phyloP scores from a whole-genome alignment of 2,329 filamentous ascomycete genomes.

The Grosmannia huntii region DNA sequence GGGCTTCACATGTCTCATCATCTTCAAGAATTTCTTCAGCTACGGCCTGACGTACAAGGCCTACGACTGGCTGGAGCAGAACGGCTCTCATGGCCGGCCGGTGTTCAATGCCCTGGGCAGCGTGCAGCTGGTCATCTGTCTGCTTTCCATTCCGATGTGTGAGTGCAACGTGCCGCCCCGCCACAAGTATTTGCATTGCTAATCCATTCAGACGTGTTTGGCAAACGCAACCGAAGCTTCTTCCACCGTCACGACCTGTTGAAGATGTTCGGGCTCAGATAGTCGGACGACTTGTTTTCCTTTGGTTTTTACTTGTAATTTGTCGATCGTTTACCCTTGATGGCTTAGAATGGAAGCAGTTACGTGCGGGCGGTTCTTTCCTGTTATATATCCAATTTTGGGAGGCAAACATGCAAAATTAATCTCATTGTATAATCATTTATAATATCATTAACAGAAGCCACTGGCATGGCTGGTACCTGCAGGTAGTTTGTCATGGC shows the following conservation, averaged over 20 bases:
- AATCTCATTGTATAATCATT: background rate
- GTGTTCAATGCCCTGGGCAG: constrained; percentile 59
- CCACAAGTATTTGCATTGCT: background rate
- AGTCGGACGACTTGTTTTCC: background rate
- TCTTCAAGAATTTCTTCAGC: constrained; percentile 92
- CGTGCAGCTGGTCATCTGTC: constrained; percentile 66
- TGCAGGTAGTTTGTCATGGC: background rate
- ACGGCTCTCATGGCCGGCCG: constrained; percentile 40
- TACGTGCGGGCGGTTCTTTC: background rate
- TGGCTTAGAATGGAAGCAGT: background rate
- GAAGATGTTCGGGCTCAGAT: constrained; percentile 21
- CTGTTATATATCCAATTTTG: background rate
- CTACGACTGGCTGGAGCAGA: constrained; percentile 65
- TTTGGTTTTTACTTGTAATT: background rate
- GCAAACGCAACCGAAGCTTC: constrained; percentile 64
- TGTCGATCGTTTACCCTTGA: background rate
- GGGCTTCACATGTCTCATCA: constrained; percentile 75
- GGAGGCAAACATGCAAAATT: background rate
- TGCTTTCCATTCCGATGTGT: constrained; percentile 67
- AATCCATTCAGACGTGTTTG: constrained; percentile 50
- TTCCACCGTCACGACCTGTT: constrained; percentile 66
- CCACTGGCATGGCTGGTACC: background rate
- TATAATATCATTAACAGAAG: background rate
- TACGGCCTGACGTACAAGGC: constrained; percentile 76
- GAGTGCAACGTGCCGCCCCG: constrained; percentile 25